Evolutionary conservation across 2,329 filamentous ascomycete genomes (phyloP).

Genomic region (Pseudogymnoascus sp.): DNA sequence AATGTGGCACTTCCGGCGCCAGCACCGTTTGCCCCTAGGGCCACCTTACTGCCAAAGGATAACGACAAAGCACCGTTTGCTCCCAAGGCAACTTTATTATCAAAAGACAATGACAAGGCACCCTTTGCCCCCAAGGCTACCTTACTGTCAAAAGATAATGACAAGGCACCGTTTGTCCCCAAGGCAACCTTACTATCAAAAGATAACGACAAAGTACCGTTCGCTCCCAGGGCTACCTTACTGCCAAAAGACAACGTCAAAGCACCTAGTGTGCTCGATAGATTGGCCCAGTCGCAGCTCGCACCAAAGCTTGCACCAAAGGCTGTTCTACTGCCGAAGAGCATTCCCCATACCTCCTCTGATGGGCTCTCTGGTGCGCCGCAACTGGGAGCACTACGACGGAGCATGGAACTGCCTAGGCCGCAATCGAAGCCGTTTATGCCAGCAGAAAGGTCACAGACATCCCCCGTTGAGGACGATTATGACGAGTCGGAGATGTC

Average conservation of each 20-base stretch:
- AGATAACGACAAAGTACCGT: too few species aligned
- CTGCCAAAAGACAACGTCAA: neutral
- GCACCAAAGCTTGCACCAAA: constrained; percentile 9
- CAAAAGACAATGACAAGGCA: too few species aligned
- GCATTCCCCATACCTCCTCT: neutral
- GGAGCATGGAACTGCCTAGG: neutral
- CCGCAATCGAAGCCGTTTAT: neutral
- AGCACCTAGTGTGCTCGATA: neutral
- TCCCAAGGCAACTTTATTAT: too few species aligned
- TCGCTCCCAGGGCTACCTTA: neutral
- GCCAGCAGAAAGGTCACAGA: neutral
- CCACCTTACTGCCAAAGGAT: neutral
- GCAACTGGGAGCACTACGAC: constrained; percentile 14
- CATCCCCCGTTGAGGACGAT: neutral
- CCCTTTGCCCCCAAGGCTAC: too few species aligned
- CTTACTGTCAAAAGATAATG: too few species aligned
- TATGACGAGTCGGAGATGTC: neutral
- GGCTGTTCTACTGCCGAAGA: constrained; percentile 13
- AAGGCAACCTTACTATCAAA: too few species aligned
- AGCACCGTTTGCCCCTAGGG: neutral
- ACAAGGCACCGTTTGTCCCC: too few species aligned
- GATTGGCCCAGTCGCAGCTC: neutral
- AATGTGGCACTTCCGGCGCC: neutral
- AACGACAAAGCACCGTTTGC: too few species aligned
- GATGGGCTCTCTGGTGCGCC: constrained; percentile 16